Evolutionary conservation across 352 stramenopile species (phyloP), one percentile per base, ranked within the genome.

Genomic region (Aphanomyces cochlioides): DNA sequence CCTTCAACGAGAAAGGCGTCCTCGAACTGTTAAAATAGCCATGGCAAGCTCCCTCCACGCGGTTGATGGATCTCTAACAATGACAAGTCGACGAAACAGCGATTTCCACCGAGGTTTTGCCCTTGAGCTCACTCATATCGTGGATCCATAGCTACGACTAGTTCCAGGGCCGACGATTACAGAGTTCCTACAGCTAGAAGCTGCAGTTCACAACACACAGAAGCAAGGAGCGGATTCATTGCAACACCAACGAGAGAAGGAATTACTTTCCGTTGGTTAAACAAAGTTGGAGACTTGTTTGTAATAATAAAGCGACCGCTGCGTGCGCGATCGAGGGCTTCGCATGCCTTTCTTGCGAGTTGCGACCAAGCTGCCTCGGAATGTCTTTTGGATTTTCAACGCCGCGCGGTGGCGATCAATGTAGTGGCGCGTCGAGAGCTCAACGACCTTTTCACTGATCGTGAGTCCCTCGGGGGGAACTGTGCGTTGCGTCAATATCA

Each of bases 391-490:
- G 43, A 93, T 85, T 28, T 75, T 77, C 41, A 93, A 73, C 3
- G 82, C 78, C 5, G 79, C 78, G 8, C 80, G 79, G 61, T 91
- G 82, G 5, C 83, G 83, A 17, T 81, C 81, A 7, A 89, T 82
- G 56, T 91, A 92, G 5, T 81, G 78, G 28, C 83, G 81, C 21
- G 92, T 83, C 0, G 84, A 84, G 1, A 94, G 72, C 53, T 94
- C 86, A 50, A 92, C 82, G 5, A 94, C 86, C 77, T 94, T 94
- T 54, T 92, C 86, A 54, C 88, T 80, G 1, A 94, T 84, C 1
- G 86, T 90, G 37, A 91, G 70, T 43, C 84, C 84, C 12, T 90
- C 84, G 6, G 89, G 65, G 4, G 84, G 86, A 3, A 92, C 70
- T 38, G 89, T 83, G 36, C 86, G 78, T 59, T 81, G 79, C 5